Conservation (phyloP, 1,139 yeast species). For the Pichia sp. region DNA sequence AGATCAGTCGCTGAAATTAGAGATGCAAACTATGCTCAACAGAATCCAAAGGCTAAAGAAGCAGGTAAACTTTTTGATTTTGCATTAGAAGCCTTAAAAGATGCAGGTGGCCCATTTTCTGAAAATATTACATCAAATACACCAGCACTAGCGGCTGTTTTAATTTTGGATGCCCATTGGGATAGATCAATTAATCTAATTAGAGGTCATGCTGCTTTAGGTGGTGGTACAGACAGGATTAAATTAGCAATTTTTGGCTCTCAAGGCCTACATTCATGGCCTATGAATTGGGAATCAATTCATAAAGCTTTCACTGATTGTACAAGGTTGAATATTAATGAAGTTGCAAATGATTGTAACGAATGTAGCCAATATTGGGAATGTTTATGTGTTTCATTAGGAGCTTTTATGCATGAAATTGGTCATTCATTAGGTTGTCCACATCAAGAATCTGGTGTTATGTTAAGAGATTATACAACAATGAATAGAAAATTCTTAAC, state of each 20-base stretch:
- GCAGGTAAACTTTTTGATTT: slow-evolving; percentile 72
- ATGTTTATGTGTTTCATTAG: slow-evolving; percentile 76
- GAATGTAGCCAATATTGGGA: slow-evolving; percentile 91
- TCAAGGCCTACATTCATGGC: slow-evolving; percentile 90
- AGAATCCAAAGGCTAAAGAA: slow-evolving; percentile 64
- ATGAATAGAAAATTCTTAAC: slow-evolving; percentile 81
- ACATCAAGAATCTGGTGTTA: slow-evolving; percentile 83
- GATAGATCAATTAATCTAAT: slow-evolving; percentile 56
- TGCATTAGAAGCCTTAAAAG: slow-evolving; percentile 65
- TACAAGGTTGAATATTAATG: slow-evolving; percentile 52
- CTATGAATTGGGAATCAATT: slow-evolving; percentile 64
- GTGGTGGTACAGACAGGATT: slow-evolving; percentile 72
- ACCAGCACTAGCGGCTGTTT: slow-evolving; percentile 75
- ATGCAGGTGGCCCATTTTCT: slow-evolving; percentile 49
- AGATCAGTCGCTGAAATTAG: slow-evolving; percentile 65
- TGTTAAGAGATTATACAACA: slow-evolving; percentile 79
- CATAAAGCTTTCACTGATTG: slow-evolving; percentile 66
- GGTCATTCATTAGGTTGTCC: slow-evolving; percentile 92
- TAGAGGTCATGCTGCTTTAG: slow-evolving; percentile 87
- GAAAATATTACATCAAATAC: slow-evolving; percentile 34
- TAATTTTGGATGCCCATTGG: slow-evolving; percentile 82
- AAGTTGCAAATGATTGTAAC: slow-evolving; percentile 83
- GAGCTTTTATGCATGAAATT: slow-evolving; percentile 93
- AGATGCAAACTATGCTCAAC: slow-evolving; percentile 82
- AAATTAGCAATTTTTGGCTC: slow-evolving; percentile 89